These are phyloP conservation scores for Suillus subluteus DNA, from an alignment of 768 basidiomycete genomes.

Conservation along the genomic window DNA sequence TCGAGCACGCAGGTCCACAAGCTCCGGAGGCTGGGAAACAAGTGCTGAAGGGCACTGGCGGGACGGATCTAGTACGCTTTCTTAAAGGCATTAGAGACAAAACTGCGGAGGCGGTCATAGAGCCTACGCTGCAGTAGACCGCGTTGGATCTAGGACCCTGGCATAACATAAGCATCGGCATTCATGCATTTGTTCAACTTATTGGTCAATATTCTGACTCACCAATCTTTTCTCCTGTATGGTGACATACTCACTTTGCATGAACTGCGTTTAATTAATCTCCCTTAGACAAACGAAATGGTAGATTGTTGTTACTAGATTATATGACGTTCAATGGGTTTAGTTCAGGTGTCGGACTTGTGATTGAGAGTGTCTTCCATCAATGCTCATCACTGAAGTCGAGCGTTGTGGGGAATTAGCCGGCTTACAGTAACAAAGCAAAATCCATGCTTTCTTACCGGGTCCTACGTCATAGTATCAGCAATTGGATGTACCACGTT, in stretches of 20 bases:
- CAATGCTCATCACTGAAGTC: too few relatives aligned
- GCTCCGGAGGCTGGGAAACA: slow-evolving; percentile 20
- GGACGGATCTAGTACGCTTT: slow-evolving; percentile 77
- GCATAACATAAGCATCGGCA: neutral
- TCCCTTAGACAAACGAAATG: neutral
- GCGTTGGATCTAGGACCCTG: neutral
- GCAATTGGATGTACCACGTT: neutral
- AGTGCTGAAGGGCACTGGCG: slow-evolving; percentile 73
- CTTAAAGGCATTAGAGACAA: slow-evolving; percentile 72
- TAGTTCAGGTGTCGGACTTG: neutral
- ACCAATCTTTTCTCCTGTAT: neutral
- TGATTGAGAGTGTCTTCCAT: neutral
- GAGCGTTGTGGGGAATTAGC: neutral
- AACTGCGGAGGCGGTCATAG: slow-evolving; percentile 52
- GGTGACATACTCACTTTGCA: neutral
- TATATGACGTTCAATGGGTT: neutral
- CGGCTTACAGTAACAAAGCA: neutral
- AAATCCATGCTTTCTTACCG: neutral
- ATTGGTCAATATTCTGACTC: slow-evolving; percentile 5
- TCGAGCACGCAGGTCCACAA: slow-evolving; percentile 13
- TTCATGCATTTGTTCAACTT: neutral
- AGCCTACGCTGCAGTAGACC: neutral
- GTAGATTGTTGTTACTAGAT: neutral
- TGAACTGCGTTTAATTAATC: neutral
- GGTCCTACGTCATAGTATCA: neutral